A percentile compares a stretch with the other conserved stretches of the same genome.
Evolutionary conservation across 192 early-diverging fungal species (phyloP).

Genomic region (Entomortierella parvispora): DNA sequence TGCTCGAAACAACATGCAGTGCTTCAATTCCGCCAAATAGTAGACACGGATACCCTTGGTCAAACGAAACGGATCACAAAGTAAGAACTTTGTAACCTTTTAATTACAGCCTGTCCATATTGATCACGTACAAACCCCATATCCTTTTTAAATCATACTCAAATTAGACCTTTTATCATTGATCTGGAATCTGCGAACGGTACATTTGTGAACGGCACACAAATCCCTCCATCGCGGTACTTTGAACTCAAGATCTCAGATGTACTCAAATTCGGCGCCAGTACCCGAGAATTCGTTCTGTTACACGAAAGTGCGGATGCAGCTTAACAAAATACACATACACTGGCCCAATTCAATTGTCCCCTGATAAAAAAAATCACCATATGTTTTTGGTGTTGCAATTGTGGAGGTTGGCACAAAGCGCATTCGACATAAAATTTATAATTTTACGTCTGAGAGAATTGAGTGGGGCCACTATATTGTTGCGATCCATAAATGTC

Average conservation of each 20-base stretch:
- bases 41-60: conserved; percentile 58
- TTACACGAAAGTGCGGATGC: conserved; percentile 72
- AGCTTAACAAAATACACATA: background rate
- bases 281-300: conserved; percentile 92
- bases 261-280: conserved; percentile 90
- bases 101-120: too few relatives aligned
- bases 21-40: conserved; percentile 84
- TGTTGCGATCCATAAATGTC: too few relatives aligned
- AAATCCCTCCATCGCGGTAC: conserved; percentile 80
- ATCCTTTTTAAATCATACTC: conserved; percentile 3
- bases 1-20: conserved; percentile 96
- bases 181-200: conserved; percentile 95
- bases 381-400: too few relatives aligned
- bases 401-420: too few relatives aligned
- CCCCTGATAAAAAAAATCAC: too few relatives aligned
- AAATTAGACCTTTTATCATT: conserved; percentile 94
- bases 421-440: too few relatives aligned
- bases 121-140: background rate
- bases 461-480: too few relatives aligned
- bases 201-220: conserved; percentile 84
- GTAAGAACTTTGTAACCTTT: too few relatives aligned
- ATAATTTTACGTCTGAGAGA: too few relatives aligned
- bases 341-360: too few relatives aligned
- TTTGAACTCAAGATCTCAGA: conserved; percentile 87
- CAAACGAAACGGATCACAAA: conserved; percentile 61